These are phyloP conservation scores for Ogataea zsoltii DNA, from an alignment of 805 yeast species.

Conservation along the genomic window DNA sequence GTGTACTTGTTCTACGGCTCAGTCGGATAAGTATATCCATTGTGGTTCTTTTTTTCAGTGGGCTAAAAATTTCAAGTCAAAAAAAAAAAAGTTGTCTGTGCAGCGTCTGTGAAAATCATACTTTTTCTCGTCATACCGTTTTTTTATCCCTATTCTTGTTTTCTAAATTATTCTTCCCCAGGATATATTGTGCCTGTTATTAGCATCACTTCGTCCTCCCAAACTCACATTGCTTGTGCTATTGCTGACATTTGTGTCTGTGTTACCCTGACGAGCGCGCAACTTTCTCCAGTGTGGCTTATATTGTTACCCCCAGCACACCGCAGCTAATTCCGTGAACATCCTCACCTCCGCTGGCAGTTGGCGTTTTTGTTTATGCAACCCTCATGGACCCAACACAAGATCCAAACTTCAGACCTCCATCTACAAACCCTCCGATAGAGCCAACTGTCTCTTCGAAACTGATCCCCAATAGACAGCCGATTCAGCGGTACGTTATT, in stretches of 20 bases:
- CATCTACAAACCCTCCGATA: constrained; percentile 61
- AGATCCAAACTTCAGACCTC: constrained; percentile 89
- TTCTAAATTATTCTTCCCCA: too few species aligned
- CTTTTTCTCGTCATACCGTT: too few species aligned
- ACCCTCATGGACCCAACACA: constrained; percentile 82
- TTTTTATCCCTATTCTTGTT: too few species aligned
- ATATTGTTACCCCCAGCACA: background rate
- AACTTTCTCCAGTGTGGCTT: background rate
- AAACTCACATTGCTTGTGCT: too few species aligned
- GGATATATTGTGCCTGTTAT: too few species aligned
- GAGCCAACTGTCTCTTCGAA: constrained; percentile 69
- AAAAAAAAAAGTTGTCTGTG: constrained; percentile 3
- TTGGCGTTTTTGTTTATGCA: background rate
- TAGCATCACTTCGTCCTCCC: too few species aligned
- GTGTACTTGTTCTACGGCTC: too few species aligned
- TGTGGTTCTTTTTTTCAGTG: background rate
- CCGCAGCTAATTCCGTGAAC: background rate
- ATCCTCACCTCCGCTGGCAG: background rate
- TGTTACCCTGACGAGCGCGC: too few species aligned
- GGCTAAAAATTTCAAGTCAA: constrained; percentile 3
- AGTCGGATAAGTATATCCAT: too few species aligned
- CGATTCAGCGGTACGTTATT: constrained; percentile 75
- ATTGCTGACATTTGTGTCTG: too few species aligned
- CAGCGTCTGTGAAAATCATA: background rate
- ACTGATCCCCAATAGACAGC: constrained; percentile 69